These are phyloP conservation scores for Cutaneotrichosporon mucoides DNA, from an alignment of 1,284 basidiomycete species.

Conservation along the genomic window DNA sequence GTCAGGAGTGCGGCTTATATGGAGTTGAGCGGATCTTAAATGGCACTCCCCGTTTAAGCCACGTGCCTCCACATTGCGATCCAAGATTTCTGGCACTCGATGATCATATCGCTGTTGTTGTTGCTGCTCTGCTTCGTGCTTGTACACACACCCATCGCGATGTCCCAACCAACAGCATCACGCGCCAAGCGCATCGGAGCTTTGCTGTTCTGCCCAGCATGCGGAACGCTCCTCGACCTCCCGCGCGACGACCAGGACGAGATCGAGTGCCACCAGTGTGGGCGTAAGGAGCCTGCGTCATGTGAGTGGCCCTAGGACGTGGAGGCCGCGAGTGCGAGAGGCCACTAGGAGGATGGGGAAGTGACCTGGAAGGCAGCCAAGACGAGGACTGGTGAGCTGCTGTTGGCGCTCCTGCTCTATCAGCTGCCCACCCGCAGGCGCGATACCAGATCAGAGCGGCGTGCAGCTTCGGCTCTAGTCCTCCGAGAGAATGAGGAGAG, in stretches of 20 bases:
- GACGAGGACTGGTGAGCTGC: no score
- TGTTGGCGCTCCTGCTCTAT: no score
- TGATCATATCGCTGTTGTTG: not conserved
- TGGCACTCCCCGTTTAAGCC: not conserved
- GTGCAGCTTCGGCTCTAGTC: no score
- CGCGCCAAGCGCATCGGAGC: slow-evolving; percentile 59
- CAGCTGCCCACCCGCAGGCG: no score
- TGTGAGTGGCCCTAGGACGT: slow-evolving; percentile 66
- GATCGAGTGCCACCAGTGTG: slow-evolving; percentile 84
- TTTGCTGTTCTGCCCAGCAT: slow-evolving; percentile 87
- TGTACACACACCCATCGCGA: not conserved
- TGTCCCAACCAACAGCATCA: slow-evolving; percentile 10
- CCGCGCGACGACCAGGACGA: slow-evolving; percentile 71
- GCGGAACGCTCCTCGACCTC: slow-evolving; percentile 81
- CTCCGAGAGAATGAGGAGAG: no score
- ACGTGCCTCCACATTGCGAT: slow-evolving; percentile 5
- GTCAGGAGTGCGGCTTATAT: no score
- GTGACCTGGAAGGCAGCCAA: no score
- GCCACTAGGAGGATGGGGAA: no score
- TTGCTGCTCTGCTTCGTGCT: not conserved
- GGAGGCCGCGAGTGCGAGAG: no score
- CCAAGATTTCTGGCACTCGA: slow-evolving; percentile 7
- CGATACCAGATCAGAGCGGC: no score
- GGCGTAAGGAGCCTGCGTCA: slow-evolving; percentile 74
- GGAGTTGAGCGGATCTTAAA: not conserved